These are phyloP conservation scores for Spathaspora sp. DNA, from an alignment of 805 yeast genomes.

Conservation along the genomic window DNA sequence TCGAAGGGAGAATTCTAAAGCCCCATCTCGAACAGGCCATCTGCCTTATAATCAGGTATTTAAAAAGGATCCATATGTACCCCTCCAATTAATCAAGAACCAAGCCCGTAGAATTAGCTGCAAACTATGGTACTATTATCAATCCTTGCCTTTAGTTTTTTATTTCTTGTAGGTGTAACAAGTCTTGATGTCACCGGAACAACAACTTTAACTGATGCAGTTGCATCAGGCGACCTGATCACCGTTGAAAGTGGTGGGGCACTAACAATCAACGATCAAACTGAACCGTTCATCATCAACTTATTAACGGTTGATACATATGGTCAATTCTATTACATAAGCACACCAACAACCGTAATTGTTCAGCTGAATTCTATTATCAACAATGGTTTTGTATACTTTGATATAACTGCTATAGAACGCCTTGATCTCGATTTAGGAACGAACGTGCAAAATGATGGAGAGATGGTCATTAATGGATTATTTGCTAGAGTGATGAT, in stretches of 20 bases:
- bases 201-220: not conserved
- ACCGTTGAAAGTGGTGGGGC: not conserved
- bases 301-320: not conserved
- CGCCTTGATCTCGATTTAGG: not conserved
- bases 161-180: not conserved
- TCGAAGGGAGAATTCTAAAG: no score
- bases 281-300: not conserved
- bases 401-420: not conserved
- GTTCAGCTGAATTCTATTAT: not conserved
- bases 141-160: not conserved
- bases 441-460: not conserved
- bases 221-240: not conserved
- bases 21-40: no score
- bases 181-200: not conserved
- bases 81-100: no score
- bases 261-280: not conserved
- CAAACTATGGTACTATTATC: not conserved
- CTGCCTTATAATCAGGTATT: no score
- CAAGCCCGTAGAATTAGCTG: no score
- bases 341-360: not conserved
- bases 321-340: not conserved
- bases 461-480: not conserved
- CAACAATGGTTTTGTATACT: not conserved
- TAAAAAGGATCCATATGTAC: no score
- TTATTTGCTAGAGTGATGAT: no score